These are phyloP conservation scores for Hymenoscyphus albidus DNA, from an alignment of 2,329 filamentous ascomycete species.

Conservation along the genomic window DNA sequence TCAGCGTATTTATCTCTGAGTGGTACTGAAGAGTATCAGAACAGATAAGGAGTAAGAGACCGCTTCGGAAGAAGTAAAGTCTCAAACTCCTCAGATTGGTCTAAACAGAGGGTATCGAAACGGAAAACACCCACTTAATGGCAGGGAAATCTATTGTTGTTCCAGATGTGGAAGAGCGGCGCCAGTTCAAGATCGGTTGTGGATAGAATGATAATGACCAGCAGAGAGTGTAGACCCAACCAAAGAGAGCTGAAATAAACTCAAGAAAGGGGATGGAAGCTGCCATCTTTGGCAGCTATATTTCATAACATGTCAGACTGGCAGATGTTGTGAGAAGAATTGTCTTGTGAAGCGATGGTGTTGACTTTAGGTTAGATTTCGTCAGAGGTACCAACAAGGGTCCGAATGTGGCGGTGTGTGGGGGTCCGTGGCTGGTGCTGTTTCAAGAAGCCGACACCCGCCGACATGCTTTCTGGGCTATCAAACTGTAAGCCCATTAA, in stretches of 20 bases:
- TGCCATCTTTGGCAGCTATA: conserved; percentile 24
- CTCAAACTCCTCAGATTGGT: too few species aligned
- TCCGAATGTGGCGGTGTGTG: conserved; percentile 2
- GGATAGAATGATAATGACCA: conserved; percentile 95
- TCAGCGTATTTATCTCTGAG: too few species aligned
- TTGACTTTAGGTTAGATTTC: not conserved
- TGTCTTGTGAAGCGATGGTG: conserved; percentile 1
- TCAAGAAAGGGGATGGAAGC: conserved; percentile 41
- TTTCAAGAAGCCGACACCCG: not conserved
- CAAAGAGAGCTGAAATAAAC: conserved; percentile 56
- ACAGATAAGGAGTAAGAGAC: too few species aligned
- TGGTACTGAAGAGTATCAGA: too few species aligned
- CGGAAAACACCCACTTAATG: conserved; percentile 48
- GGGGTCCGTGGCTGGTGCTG: not conserved
- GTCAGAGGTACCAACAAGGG: not conserved
- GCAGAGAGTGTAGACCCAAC: conserved; percentile 70
- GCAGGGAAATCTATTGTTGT: conserved; percentile 85
- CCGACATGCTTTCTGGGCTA: not conserved
- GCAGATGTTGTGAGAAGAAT: not conserved
- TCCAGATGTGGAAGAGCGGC: conserved; percentile 72
- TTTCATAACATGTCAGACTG: conserved; percentile 11
- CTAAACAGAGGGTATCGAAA: too few species aligned
- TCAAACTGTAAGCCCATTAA: not conserved
- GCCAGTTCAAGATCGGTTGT: conserved; percentile 76
- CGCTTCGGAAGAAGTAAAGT: too few species aligned